Evolutionary conservation across 495 filamentous ascomycete species (phyloP), one percentile per base, ranked within the genome.

Genomic region (Apiosordaria backusii): DNA sequence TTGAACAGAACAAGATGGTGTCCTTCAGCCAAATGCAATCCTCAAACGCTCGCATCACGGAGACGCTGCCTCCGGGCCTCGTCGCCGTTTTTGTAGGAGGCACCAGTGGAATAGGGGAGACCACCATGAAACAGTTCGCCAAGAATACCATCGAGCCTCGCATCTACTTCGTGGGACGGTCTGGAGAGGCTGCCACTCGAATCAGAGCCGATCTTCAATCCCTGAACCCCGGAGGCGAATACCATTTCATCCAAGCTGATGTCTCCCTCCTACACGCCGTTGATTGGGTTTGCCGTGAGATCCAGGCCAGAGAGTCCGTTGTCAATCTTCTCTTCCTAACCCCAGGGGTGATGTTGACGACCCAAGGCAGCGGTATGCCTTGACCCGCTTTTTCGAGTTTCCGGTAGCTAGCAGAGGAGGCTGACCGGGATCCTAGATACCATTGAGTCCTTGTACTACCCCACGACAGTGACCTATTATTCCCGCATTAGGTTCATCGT

Each of bases 311-410:
- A 52, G 88, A 91, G 66, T 21, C 29, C 18, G 50, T 69, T 19
- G 76, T 92, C 67, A 87, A 92, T 68, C 68, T 91, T 1, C 79
- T 92, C 0, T 87, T 91, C 70, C 72, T 87, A 68, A 86, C 75
- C 4, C 71, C 76, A 3, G 84, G 84, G 7, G 81, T 78, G 57
- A 62, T 81, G 62, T 76, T 74, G 5, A 55, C 66, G 24, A 80
- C 64, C 50, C 63, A 35, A 50, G 66, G 73, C 60, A 68, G 40
- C 35, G 35, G 35, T 45, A 45, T 10, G 35, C 16, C 35, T 45
- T 45, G 35, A 45, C 35, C 9, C 13, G 4, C 9, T 18, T 13
- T 45, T 13, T 45, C 9, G 35, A 45, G 35, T 15, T 45, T 2
- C 9, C 10, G 10, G 9, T 45, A 45, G 13, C 10, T 45, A 15